Evolutionary conservation across 331 rosid species (phyloP).

Genomic region (Malus hybrid): DNA sequence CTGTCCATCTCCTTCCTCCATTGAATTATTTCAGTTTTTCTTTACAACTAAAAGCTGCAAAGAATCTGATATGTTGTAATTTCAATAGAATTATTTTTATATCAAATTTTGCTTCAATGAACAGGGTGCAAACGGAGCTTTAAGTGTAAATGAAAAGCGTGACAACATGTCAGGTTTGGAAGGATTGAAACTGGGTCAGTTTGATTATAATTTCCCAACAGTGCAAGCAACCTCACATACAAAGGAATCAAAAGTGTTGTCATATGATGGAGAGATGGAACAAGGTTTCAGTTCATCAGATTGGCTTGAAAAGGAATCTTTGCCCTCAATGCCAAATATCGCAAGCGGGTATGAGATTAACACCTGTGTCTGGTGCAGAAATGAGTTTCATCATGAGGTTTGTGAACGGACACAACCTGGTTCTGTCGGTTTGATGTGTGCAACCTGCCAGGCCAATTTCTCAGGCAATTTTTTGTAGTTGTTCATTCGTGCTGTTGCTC

Average conservation of each 20-base stretch:
- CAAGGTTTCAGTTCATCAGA: slow-evolving; percentile 16
- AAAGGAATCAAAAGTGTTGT: slow-evolving; percentile 14
- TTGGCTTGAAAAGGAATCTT: slow-evolving; percentile 21
- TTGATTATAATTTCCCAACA: slow-evolving; percentile 7
- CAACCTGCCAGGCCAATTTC: slow-evolving; percentile 30
- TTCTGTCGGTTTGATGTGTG: slow-evolving; percentile 29
- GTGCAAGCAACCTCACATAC: slow-evolving; percentile 8
- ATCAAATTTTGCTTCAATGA: background rate
- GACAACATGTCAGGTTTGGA: slow-evolving; percentile 9
- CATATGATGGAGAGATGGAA: slow-evolving; percentile 9
- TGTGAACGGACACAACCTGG: slow-evolving; percentile 14
- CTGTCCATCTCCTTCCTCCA: background rate
- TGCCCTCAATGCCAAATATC: slow-evolving; percentile 12
- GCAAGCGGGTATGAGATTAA: slow-evolving; percentile 5
- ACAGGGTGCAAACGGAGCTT: slow-evolving; percentile 21
- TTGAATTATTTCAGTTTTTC: background rate
- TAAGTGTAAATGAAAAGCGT: slow-evolving; percentile 4
- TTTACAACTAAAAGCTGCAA: background rate
- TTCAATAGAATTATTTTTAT: background rate
- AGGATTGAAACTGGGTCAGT: slow-evolving; percentile 10
- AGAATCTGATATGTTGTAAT: background rate
- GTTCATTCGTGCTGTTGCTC: background rate
- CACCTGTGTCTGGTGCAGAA: slow-evolving; percentile 26
- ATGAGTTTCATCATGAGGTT: slow-evolving; percentile 22
- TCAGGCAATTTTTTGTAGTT: slow-evolving; percentile 12